Percentiles rank a stretch among this genome's conserved stretches.
Evolutionary conservation across 1,284 basidiomycete genomes (phyloP).

Genomic region (Nidula niveotomentosa): DNA sequence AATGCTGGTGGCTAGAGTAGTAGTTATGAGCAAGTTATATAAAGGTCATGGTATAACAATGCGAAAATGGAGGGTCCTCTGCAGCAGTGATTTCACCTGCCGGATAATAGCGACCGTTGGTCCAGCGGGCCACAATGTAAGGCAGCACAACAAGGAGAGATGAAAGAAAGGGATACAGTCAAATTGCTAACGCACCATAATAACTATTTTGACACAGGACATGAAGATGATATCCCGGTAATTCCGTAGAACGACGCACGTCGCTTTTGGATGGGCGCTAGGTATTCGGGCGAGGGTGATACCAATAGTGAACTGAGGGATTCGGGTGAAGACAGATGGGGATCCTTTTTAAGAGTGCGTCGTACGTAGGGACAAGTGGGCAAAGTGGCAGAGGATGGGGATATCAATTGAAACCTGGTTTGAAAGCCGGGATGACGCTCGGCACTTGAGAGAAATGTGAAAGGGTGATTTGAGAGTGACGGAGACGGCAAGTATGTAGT

Average conservation of each 20-base stretch:
- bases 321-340: too few species aligned
- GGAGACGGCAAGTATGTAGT: neutral
- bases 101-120: neutral
- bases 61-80: neutral
- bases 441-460: neutral
- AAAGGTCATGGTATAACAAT: conserved; percentile 9
- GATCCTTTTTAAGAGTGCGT: too few species aligned
- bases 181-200: conserved; percentile 23
- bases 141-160: conserved; percentile 1
- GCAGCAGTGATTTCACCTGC: too few species aligned
- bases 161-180: conserved; percentile 3
- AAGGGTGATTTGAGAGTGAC: too few species aligned
- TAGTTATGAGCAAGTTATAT: neutral
- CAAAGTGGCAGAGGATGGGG: neutral
- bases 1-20: conserved; percentile 2
- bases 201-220: conserved; percentile 29
- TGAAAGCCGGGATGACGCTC: neutral
- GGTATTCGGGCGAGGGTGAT: neutral
- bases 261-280: neutral
- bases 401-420: neutral
- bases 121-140: conserved; percentile 1
- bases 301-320: too few species aligned
- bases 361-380: too few species aligned
- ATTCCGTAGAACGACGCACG: neutral
- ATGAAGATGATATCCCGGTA: conserved; percentile 16